Evolutionary conservation across 345 rosid genomes (phyloP).

Genomic region (Brassica incana): DNA sequence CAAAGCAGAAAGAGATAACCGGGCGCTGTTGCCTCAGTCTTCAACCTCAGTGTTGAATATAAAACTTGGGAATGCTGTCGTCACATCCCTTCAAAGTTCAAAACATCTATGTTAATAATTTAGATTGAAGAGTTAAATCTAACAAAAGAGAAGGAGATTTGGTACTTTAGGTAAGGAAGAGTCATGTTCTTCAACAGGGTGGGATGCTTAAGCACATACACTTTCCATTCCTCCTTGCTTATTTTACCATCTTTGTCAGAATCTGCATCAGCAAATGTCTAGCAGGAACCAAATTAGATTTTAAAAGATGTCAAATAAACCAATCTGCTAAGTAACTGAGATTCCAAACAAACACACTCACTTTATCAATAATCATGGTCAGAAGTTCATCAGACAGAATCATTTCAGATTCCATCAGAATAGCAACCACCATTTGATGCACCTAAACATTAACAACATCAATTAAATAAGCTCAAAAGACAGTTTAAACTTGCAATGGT

Average conservation of each 20-base stretch:
- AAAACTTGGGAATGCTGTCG: conserved; percentile 65
- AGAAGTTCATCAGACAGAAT: conserved; percentile 57
- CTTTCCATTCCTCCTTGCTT: conserved; percentile 65
- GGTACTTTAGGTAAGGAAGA: conserved; percentile 44
- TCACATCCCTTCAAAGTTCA: conserved; percentile 55
- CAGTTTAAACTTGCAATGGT: neutral
- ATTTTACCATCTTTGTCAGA: conserved; percentile 68
- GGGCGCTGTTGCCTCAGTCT: neutral
- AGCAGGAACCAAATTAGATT: conserved; percentile 6
- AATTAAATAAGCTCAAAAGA: neutral
- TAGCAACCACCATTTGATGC: conserved; percentile 68
- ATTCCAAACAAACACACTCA: conserved; percentile 21
- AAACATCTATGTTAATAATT: neutral
- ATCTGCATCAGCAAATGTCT: conserved; percentile 85
- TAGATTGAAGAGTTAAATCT: neutral
- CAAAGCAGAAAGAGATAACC: neutral
- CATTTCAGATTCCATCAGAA: conserved; percentile 32
- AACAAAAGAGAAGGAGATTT: neutral
- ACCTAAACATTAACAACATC: conserved; percentile 50
- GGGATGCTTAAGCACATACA: conserved; percentile 56
- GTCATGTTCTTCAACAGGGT: conserved; percentile 60
- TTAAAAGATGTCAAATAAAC: neutral
- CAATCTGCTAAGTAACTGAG: neutral
- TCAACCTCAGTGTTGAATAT: conserved; percentile 58
- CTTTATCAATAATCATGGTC: conserved; percentile 71